A percentile compares a stretch with the other conserved stretches of the same genome.
Evolutionary conservation across 202 grass and related monocot genomes (phyloP).

Genomic region (Eragrostis tef): DNA sequence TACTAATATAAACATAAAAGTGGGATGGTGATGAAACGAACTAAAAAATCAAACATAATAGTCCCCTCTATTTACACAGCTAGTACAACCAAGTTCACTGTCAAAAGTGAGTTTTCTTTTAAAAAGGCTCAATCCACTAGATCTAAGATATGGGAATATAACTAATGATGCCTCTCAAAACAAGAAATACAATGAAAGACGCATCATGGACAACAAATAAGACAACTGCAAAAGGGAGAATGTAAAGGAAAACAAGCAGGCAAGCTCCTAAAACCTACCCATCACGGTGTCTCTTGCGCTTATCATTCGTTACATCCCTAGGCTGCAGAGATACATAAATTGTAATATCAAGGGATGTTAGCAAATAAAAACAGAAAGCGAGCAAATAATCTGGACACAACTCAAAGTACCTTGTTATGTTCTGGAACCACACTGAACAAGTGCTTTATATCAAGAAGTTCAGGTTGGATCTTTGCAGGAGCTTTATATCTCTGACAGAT

Average conservation of each 20-base stretch:
- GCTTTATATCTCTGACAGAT: slow-evolving; percentile 85
- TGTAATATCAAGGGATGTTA: slow-evolving; percentile 37
- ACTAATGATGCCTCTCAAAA: neutral
- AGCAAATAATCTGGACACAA: slow-evolving; percentile 1
- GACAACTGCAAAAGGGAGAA: neutral
- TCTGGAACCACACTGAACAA: slow-evolving; percentile 77
- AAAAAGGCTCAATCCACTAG: neutral
- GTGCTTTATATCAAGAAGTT: slow-evolving; percentile 91
- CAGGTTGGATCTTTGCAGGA: slow-evolving; percentile 88
- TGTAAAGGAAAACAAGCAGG: neutral
- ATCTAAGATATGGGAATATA: neutral
- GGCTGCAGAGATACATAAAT: slow-evolving; percentile 50
- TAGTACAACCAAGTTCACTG: neutral
- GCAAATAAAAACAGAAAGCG: slow-evolving; percentile 4
- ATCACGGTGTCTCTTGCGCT: slow-evolving; percentile 75
- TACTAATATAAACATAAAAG: neutral
- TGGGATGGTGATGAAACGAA: neutral
- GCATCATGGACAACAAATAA: slow-evolving; percentile 10
- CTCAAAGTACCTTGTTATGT: slow-evolving; percentile 53
- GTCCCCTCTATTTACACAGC: slow-evolving; percentile 7
- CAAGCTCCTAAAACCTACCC: slow-evolving; percentile 59
- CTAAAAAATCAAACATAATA: neutral
- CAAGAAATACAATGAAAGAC: slow-evolving; percentile 6
- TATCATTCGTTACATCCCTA: slow-evolving; percentile 60
- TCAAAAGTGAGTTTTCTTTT: neutral